phyloP scores from a whole-genome alignment of 768 basidiomycete species.

The Mycena indigotica region DNA sequence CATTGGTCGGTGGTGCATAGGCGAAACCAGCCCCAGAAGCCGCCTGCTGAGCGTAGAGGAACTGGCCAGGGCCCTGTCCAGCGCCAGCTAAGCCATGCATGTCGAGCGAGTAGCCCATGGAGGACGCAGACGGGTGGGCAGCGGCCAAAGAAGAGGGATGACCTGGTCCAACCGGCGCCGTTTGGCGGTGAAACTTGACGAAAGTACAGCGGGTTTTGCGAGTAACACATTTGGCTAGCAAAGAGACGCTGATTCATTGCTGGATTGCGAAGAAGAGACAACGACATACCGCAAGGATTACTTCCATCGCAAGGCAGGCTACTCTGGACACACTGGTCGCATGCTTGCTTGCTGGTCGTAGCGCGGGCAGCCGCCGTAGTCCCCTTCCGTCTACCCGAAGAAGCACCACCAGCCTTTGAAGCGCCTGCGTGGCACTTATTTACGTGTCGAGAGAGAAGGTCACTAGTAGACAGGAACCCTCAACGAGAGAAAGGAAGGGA shows the following conservation, averaged over 20 bases:
- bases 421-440: slow-evolving; percentile 88
- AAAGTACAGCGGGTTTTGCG: slow-evolving; percentile 77
- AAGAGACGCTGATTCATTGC: slow-evolving; percentile 8
- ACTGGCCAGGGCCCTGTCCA: not conserved
- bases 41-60: slow-evolving; percentile 17
- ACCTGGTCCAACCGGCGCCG: slow-evolving; percentile 75
- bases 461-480: slow-evolving; percentile 44
- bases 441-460: slow-evolving; percentile 81
- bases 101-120: not conserved
- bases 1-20: not conserved
- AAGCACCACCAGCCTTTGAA: slow-evolving; percentile 27
- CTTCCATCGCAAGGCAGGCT: slow-evolving; percentile 77
- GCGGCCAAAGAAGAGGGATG: slow-evolving; percentile 46
- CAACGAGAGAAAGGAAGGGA: slow-evolving; percentile 8
- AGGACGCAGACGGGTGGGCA: slow-evolving; percentile 1
- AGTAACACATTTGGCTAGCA: slow-evolving; percentile 69
- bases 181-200: slow-evolving; percentile 82
- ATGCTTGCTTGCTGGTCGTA: slow-evolving; percentile 79
- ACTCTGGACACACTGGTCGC: slow-evolving; percentile 80
- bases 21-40: not conserved
- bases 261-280: slow-evolving; percentile 9
- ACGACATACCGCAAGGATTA: slow-evolving; percentile 71
- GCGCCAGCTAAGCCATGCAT: not conserved
- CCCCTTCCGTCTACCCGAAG: slow-evolving; percentile 62
- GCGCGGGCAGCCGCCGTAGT: slow-evolving; percentile 68